Evolutionary conservation across 2,329 filamentous ascomycete species (phyloP), one percentile per base, ranked within the genome.

Genomic region (Alternaria sp.): DNA sequence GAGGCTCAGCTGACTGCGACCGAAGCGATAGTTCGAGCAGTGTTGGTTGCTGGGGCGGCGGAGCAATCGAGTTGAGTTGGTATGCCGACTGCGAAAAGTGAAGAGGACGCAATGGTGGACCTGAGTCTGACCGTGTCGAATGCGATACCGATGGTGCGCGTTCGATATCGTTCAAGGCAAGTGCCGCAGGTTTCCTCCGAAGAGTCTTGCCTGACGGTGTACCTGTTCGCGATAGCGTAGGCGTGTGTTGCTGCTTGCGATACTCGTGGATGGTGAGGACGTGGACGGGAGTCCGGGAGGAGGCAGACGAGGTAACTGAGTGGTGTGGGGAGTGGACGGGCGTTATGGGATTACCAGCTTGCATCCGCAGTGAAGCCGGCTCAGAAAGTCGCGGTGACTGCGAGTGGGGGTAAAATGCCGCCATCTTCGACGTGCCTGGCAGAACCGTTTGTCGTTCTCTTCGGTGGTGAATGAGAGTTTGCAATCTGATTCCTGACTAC

Each of bases 261-360:
- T 81, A 81, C 60, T 80, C 77, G 71, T 79, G 79, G 19, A 81
- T 69, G 21, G 79, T 74, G n/a, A 81, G 69, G 4, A 73, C 69
- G 47, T 78, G 78, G 19, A 77, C 44, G 5, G 77, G 75, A 32
- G 75, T 75, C 23, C 74, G 74, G 6, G 76, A 72, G 28, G 76
- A 75, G 15, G 69, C 65, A 5, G 78, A 77, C 32, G 73, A 77
- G 32, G 73, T 68, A 21, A 77, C 69, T 4, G 79, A 81, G 61
- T 76, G 76, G 51, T 79, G 77, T 23, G 78, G 74, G 21, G 77
- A 80, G 70, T 80, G 78, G 15, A 74, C 50, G 3, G 77, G 79
- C n/a, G 77, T 79, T 32, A 74, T 65, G 10, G 74, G 76, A 45
- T 70, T 65, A 17, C 66, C 57, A 32, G 59, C 52, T 45, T 58